These are phyloP conservation scores for Pseudogymnoascus sp. DNA, from an alignment of 2,329 filamentous ascomycete genomes.

Conservation along the genomic window DNA sequence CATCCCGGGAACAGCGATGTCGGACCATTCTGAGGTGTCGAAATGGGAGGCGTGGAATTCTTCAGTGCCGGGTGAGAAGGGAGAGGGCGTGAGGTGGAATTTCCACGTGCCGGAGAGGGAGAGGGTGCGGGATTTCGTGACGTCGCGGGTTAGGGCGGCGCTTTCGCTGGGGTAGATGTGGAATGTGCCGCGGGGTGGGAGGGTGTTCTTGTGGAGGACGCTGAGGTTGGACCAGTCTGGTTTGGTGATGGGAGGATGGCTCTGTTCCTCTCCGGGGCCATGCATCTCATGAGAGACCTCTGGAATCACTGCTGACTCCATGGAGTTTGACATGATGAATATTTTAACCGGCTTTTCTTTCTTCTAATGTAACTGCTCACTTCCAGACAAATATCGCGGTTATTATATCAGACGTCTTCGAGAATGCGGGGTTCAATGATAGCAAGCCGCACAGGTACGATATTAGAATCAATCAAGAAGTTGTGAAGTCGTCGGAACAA, in stretches of 20 bases:
- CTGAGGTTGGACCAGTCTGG: conserved; percentile 57
- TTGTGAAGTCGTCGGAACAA: neutral
- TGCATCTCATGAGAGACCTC: neutral
- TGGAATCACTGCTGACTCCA: neutral
- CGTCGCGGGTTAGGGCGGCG: conserved; percentile 41
- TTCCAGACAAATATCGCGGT: neutral
- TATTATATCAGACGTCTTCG: neutral
- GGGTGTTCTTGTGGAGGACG: conserved; percentile 52
- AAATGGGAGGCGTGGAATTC: conserved; percentile 15
- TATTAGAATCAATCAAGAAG: neutral
- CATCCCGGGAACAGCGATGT: conserved; percentile 45
- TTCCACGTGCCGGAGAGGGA: conserved; percentile 26
- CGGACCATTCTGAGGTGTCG: conserved; percentile 35
- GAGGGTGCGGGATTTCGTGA: conserved; percentile 33
- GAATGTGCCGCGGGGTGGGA: conserved; percentile 51
- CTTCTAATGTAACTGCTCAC: no score
- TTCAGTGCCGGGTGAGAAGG: conserved; percentile 21
- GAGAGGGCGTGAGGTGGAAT: conserved; percentile 22
- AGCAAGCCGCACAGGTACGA: neutral
- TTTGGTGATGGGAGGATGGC: conserved; percentile 20
- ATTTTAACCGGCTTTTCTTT: neutral
- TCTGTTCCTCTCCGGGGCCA: neutral
- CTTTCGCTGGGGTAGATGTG: conserved; percentile 43
- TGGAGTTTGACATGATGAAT: neutral
- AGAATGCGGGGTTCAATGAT: neutral